Base-by-base conservation (phyloP, 73 alveolate species). In the Tetrahymena elliotti region DNA sequence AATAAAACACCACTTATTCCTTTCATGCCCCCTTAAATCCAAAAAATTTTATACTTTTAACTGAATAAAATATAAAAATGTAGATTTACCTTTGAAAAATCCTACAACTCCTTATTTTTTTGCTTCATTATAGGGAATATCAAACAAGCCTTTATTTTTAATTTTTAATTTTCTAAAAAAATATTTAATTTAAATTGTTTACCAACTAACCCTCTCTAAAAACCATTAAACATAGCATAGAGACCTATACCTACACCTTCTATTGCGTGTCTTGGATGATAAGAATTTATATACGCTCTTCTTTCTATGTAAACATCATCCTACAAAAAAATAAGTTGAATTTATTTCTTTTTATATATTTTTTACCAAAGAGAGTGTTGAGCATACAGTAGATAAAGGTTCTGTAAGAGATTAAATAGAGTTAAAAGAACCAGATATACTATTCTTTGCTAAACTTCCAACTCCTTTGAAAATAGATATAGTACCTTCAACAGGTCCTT, bases 231-330 rank as follows among this genome's bases (percentile, higher is more conserved):
- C 95, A 94, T 97, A 83, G 97, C 95, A 41, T 96, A 94, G 35
- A 96, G 95, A 41, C 99, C 99, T 35, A 95, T 93, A 41, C 98
- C 98, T 12, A 99, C 88, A n/a, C 99, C 99, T 94, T 98, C 97
- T 27, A 98, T 54, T 15, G 98, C 94, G 96, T 98, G 96, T 93
- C 98, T 96, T 24, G 99, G 99, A 53, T 97, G 98, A 24, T 96
- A 96, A 95, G 97, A 98, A 94, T 97, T 97, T 38, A 95, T 95
- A 34, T 98, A 96, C 41, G 98, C 99, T 95, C 99, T 97, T 84
- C 95, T 97, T 54, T 97, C 93, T 53, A 98, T 97, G 95, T 97
- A 99, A 84, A 98, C 97, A 93, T 97, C 97, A 96, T 98, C 98
- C 83, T 68, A 31, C 6, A 4, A 31, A 4, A 27, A 68, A 68